Percentiles rank a stretch among this genome's conserved stretches.
phyloP scores from a whole-genome alignment of 805 yeast species.

The Saccharomycopsis fibuligera region DNA sequence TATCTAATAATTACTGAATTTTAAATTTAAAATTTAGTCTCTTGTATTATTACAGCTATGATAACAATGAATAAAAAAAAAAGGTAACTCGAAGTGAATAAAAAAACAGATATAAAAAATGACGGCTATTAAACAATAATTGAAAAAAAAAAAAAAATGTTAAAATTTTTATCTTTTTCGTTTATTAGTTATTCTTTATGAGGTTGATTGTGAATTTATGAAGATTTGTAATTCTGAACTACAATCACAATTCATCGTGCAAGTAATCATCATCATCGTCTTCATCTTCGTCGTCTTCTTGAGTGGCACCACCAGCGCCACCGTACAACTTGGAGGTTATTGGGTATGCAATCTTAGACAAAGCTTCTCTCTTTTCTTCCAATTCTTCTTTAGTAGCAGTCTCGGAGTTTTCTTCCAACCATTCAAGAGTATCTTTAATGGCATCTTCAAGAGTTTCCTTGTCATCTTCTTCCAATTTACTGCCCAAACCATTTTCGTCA shows the following conservation, averaged over 20 bases:
- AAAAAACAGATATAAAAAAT: too few species aligned
- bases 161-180: too few species aligned
- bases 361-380: constrained; percentile 82
- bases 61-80: too few species aligned
- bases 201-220: too few species aligned
- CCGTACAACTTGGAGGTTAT: constrained; percentile 82
- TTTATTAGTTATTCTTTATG: too few species aligned
- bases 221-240: too few species aligned
- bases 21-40: too few species aligned
- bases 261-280: constrained; percentile 49
- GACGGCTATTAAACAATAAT: too few species aligned
- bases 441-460: constrained; percentile 86
- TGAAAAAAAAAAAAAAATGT: too few species aligned
- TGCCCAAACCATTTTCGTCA: constrained; percentile 35
- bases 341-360: constrained; percentile 81
- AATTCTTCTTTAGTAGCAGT: constrained; percentile 88
- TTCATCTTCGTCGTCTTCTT: constrained; percentile 46
- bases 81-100: too few species aligned
- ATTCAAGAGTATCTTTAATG: constrained; percentile 75
- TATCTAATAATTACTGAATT: too few species aligned
- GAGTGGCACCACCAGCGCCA: constrained; percentile 41
- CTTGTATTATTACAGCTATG: too few species aligned
- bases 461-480: constrained; percentile 83
- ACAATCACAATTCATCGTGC: constrained; percentile 65
- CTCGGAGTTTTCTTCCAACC: constrained; percentile 82